Base-by-base conservation (phyloP, 768 basidiomycete genomes). In the Kwoniella sp. region DNA sequence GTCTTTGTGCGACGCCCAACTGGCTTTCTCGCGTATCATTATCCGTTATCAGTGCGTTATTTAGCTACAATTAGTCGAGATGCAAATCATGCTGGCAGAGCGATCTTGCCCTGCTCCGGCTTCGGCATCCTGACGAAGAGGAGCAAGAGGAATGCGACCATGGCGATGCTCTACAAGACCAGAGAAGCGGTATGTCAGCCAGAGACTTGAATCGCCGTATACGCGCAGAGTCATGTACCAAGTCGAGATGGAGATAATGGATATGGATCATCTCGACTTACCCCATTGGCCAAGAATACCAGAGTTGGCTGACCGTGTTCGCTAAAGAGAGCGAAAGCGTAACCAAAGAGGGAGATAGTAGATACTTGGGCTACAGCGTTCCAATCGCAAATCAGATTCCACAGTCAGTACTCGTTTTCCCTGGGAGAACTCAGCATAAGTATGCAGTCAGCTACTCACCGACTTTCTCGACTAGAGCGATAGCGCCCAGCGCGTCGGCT, bases 391-490 rank as follows among this genome's bases (percentile, higher is more conserved):
- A n/a, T n/a, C n/a, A n/a, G n/a, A n/a, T n/a, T n/a, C n/a, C n/a
- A n/a, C n/a, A n/a, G n/a, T n/a, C n/a, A n/a, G n/a, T n/a, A n/a
- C n/a, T n/a, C n/a, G n/a, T n/a, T n/a, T n/a, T n/a, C n/a, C n/a
- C n/a, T n/a, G n/a, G n/a, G 6, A 13, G 13, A 33, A 13, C 33
- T 6, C 33, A 33, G 7, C 33, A 33, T 33, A 33, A 6, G 7
- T 6, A 44, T 6, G 4, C 3, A 44, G 7, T 44, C 8, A 44
- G 17, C 40, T 9, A 69, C 67, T 64, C 59, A 53, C 75, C 77
- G 21, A 79, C 56, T 21, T 68, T 69, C 58, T 80, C 79, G 22
- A 76, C 58, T 30, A 80, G 50, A 1, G 78, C 71, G 50, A 80
- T 75, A 0, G 68, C 79, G 15, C 68, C 56, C 24, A 80, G 58